These are phyloP conservation scores for Fagopyrum esculentum DNA, from an alignment of 148 eudicot species.

Conservation along the genomic window DNA sequence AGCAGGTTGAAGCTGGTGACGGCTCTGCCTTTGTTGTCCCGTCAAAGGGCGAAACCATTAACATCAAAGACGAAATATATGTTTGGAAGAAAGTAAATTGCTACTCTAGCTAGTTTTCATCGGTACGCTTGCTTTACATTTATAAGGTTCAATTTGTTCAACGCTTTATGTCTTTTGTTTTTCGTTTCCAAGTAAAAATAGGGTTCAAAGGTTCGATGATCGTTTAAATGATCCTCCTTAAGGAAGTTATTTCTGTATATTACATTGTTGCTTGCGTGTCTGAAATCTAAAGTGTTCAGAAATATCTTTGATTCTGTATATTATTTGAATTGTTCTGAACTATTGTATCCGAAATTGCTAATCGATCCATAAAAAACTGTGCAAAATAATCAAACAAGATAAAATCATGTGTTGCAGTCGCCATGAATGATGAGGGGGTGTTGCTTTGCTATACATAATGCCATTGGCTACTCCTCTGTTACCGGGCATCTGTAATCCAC, in stretches of 20 bases:
- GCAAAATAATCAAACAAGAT: constrained; percentile 26
- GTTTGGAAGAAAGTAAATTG: constrained; percentile 65
- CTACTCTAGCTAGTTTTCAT: constrained; percentile 53
- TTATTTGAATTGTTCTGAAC: neutral
- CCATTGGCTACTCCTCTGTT: constrained; percentile 16
- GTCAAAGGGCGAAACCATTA: constrained; percentile 56
- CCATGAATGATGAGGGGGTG: neutral
- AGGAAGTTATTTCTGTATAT: neutral
- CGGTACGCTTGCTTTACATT: neutral
- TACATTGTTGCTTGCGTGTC: neutral
- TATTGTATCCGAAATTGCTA: neutral
- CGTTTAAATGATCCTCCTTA: neutral
- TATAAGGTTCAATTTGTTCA: neutral
- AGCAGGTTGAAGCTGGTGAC: constrained; percentile 69
- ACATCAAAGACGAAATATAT: constrained; percentile 47
- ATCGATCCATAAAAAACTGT: neutral
- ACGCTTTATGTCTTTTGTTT: neutral
- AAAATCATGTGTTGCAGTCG: constrained; percentile 22
- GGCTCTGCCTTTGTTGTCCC: constrained; percentile 48
- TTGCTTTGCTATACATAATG: constrained; percentile 27
- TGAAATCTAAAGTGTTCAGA: neutral
- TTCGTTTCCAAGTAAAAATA: neutral
- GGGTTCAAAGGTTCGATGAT: neutral
- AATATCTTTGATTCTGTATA: neutral
- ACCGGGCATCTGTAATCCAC: neutral